These are phyloP conservation scores for Lactifluus hygrophoroides DNA, from an alignment of 768 basidiomycete genomes.

Conservation along the genomic window DNA sequence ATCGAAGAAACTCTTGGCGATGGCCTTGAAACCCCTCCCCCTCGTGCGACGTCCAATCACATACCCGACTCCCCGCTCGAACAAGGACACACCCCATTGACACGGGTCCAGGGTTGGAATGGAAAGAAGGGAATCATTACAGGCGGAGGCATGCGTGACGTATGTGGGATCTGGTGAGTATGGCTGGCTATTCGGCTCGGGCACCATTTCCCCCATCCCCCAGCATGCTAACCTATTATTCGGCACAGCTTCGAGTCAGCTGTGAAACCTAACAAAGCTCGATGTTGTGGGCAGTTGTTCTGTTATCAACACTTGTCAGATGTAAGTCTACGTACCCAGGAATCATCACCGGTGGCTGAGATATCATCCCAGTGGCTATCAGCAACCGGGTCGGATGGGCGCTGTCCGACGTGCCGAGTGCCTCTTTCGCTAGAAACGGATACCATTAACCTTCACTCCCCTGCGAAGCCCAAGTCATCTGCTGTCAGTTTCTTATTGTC, in stretches of 20 bases:
- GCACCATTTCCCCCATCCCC: neutral
- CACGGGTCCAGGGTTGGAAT: constrained; percentile 12
- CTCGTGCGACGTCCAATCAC: neutral
- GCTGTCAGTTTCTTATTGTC: neutral
- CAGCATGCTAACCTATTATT: constrained; percentile 1
- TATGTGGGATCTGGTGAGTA: constrained; percentile 21
- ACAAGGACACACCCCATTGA: neutral
- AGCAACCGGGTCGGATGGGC: constrained; percentile 16
- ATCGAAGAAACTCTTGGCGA: constrained; percentile 9
- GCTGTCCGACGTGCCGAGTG: constrained; percentile 21
- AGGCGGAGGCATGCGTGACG: constrained; percentile 14
- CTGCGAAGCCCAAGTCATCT: neutral
- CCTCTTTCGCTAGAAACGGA: constrained; percentile 17
- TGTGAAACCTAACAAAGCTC: constrained; percentile 19
- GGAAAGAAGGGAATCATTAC: constrained; percentile 16
- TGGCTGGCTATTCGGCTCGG: neutral
- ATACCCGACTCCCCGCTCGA: neutral
- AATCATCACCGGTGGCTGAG: neutral
- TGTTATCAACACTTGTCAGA: constrained; percentile 21
- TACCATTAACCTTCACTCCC: constrained; percentile 19
- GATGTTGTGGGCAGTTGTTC: constrained; percentile 21
- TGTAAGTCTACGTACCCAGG: constrained; percentile 3
- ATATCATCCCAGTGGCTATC: constrained; percentile 14
- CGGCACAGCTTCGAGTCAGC: constrained; percentile 19
- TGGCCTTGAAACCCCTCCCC: neutral